Conservation (phyloP, 1,139 yeast species). For the Lodderomyces jiufengensis region DNA sequence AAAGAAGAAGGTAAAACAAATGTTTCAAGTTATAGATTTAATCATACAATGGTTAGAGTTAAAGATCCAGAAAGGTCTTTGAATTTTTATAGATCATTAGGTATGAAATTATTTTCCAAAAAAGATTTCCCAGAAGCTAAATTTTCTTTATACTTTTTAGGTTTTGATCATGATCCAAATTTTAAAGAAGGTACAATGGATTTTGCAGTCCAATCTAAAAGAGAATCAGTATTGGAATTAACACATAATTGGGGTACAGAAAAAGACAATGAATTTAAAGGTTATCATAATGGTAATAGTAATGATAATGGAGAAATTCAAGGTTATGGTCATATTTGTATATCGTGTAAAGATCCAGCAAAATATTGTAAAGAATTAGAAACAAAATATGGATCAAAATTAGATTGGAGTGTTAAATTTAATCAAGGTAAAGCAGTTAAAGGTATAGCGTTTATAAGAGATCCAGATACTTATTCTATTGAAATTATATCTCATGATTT, state of each 20-base stretch:
- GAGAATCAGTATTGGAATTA: slow-evolving; percentile 76
- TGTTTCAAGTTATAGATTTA: slow-evolving; percentile 54
- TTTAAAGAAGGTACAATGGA: slow-evolving; percentile 34
- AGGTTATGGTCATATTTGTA: slow-evolving; percentile 86
- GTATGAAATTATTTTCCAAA: slow-evolving; percentile 67
- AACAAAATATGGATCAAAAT: slow-evolving; percentile 29
- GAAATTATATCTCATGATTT: slow-evolving; percentile 51
- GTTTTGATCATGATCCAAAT: slow-evolving; percentile 49
- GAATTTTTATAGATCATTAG: slow-evolving; percentile 74
- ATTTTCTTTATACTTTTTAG: slow-evolving; percentile 83
- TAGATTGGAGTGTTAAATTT: slow-evolving; percentile 44
- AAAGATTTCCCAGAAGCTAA: slow-evolving; percentile 62
- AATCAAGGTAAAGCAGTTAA: slow-evolving; percentile 55
- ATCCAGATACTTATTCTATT: slow-evolving; percentile 90
- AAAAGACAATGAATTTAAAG: slow-evolving; percentile 59
- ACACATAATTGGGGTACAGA: slow-evolving; percentile 98
- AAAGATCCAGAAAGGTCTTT: slow-evolving; percentile 78
- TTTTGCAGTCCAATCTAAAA: slow-evolving; percentile 29
- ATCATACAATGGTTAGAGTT: slow-evolving; percentile 91
- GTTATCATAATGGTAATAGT: slow-evolving; percentile 79
- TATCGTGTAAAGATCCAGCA: slow-evolving; percentile 66
- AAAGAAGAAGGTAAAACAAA: slow-evolving; percentile 39
- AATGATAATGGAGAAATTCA: slow-evolving; percentile 55
- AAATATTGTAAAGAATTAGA: slow-evolving; percentile 52
- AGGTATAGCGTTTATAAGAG: slow-evolving; percentile 67